These are phyloP conservation scores for Pholiota adiposa DNA, from an alignment of 1,284 basidiomycete species.

Conservation along the genomic window DNA sequence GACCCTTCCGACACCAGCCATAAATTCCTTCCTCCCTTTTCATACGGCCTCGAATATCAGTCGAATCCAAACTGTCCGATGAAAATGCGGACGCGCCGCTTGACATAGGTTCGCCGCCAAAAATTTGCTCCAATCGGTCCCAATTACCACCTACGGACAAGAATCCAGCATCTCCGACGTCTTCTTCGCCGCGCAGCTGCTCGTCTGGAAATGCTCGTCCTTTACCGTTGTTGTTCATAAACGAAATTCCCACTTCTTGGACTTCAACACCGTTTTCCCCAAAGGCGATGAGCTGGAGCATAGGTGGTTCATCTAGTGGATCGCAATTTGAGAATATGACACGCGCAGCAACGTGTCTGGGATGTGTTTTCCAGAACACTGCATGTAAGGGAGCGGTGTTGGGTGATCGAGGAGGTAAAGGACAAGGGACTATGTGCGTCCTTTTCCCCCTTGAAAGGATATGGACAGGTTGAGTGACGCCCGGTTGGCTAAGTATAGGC, in stretches of 20 bases:
- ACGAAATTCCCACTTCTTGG: constrained; percentile 60
- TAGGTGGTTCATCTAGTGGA: constrained; percentile 39
- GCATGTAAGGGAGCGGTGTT: constrained; percentile 52
- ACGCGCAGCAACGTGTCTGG: constrained; percentile 58
- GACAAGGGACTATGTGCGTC: constrained; percentile 70
- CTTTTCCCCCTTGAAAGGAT: constrained; percentile 70
- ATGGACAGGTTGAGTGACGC: constrained; percentile 47
- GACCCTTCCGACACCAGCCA: constrained; percentile 71
- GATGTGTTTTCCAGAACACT: constrained; percentile 62
- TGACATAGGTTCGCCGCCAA: constrained; percentile 45
- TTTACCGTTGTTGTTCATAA: constrained; percentile 48
- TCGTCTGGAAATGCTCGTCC: constrained; percentile 32
- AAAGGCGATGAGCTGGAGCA: constrained; percentile 70
- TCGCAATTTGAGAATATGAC: constrained; percentile 35
- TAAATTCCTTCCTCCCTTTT: constrained; percentile 67
- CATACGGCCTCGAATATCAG: constrained; percentile 48
- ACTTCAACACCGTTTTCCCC: constrained; percentile 72
- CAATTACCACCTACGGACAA: constrained; percentile 71
- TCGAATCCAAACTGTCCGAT: constrained; percentile 54
- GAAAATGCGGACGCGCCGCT: constrained; percentile 49
- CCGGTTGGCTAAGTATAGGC: constrained; percentile 39
- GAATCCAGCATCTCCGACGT: constrained; percentile 67
- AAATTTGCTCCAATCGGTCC: constrained; percentile 53
- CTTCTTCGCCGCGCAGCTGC: constrained; percentile 61
- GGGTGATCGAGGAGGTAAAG: constrained; percentile 59